Percentiles rank a stretch among this genome's conserved stretches.
Conservation (phyloP, 345 rosid species). For the Gossypium longicalyx region DNA sequence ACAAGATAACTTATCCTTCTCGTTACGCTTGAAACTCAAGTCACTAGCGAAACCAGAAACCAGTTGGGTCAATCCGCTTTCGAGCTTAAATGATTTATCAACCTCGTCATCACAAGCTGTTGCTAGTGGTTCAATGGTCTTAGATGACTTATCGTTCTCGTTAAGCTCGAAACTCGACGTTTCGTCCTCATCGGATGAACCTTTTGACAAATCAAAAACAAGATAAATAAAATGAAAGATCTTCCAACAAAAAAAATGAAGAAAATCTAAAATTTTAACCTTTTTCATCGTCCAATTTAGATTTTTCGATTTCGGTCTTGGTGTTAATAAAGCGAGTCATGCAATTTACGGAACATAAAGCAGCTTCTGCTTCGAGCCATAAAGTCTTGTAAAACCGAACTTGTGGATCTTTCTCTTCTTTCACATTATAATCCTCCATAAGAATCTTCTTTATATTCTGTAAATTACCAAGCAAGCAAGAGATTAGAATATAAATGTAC, state of each 20-base stretch:
- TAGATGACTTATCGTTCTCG: too few relatives aligned
- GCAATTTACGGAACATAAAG: slow-evolving; percentile 59
- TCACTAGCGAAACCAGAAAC: too few relatives aligned
- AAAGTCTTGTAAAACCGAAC: slow-evolving; percentile 72
- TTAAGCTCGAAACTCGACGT: too few relatives aligned
- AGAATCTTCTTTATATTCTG: slow-evolving; percentile 77
- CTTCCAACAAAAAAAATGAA: background rate
- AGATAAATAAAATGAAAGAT: background rate
- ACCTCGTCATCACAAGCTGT: too few relatives aligned
- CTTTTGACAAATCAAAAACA: background rate
- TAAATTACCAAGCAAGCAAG: slow-evolving; percentile 21
- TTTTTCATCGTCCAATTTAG: slow-evolving; percentile 23
- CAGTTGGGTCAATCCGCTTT: too few relatives aligned
- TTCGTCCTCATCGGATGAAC: too few relatives aligned
- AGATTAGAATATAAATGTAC: background rate
- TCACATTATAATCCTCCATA: slow-evolving; percentile 48
- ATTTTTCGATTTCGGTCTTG: slow-evolving; percentile 48
- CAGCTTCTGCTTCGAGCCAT: slow-evolving; percentile 96
- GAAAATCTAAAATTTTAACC: slow-evolving; percentile 28
- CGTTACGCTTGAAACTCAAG: too few relatives aligned
- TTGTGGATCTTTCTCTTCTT: slow-evolving; percentile 50
- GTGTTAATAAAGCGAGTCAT: slow-evolving; percentile 61
- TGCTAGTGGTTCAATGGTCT: too few relatives aligned
- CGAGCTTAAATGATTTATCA: too few relatives aligned
- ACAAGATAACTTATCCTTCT: too few relatives aligned